These are phyloP conservation scores for Phytophthora cajani DNA, from an alignment of 352 stramenopile species.

Conservation along the genomic window DNA sequence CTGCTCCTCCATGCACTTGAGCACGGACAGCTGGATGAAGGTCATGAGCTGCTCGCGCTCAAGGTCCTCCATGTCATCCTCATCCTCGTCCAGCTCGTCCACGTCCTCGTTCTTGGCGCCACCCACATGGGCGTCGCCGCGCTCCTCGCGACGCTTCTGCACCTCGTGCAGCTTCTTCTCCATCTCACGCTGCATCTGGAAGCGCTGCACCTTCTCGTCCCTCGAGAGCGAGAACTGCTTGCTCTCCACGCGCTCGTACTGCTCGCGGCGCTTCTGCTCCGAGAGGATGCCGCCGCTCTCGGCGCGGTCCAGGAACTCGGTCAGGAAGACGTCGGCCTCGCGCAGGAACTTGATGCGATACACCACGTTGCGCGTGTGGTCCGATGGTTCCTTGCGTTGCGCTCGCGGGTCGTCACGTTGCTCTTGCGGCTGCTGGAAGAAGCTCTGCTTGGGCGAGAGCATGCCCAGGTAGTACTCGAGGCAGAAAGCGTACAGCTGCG, in stretches of 20 bases:
- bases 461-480: conserved; percentile 85
- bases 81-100: conserved; percentile 52
- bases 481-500: conserved; percentile 84
- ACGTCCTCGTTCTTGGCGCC: conserved; percentile 15
- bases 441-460: conserved; percentile 77
- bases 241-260: conserved; percentile 78
- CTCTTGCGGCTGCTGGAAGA: conserved; percentile 50
- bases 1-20: conserved; percentile 86
- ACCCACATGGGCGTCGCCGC: conserved; percentile 24
- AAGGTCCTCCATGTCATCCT: conserved; percentile 73
- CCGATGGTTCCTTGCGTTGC: conserved; percentile 28
- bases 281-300: conserved; percentile 68
- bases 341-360: conserved; percentile 67
- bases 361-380: conserved; percentile 72
- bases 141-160: conserved; percentile 53
- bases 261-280: conserved; percentile 71
- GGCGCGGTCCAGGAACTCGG: conserved; percentile 77
- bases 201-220: conserved; percentile 85
- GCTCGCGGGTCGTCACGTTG: conserved; percentile 13
- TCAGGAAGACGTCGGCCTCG: conserved; percentile 81
- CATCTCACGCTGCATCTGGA: conserved; percentile 79
- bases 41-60: conserved; percentile 85
- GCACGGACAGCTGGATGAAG: conserved; percentile 76
- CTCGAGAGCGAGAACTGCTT: conserved; percentile 72
- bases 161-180: conserved; percentile 71